Evolutionary conservation across 2,329 filamentous ascomycete species (phyloP).

Genomic region (Diaporthe sp.): DNA sequence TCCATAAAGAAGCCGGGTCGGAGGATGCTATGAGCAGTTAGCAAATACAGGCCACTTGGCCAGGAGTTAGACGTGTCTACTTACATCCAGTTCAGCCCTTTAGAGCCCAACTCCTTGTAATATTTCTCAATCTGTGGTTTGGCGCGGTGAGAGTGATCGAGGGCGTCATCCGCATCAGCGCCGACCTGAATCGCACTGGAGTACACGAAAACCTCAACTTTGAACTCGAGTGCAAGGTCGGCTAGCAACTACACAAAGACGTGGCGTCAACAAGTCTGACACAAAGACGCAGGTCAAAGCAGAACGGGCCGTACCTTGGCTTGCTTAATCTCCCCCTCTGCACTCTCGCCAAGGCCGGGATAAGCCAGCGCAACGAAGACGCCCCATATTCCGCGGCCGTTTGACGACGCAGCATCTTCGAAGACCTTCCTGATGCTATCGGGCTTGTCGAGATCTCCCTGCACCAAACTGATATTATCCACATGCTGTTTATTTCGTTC

Average conservation of each 20-base stretch:
- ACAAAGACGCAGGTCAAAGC: fast-evolving
- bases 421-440: neutral
- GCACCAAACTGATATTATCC: neutral
- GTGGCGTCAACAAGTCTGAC: neutral
- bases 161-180: neutral
- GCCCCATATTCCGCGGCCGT: neutral
- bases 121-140: neutral
- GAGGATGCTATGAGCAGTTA: neutral
- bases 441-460: neutral
- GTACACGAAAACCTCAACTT: neutral
- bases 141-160: neutral
- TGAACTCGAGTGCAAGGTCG: neutral
- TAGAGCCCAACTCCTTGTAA: neutral
- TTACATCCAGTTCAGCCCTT: neutral
- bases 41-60: no score
- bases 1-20: conserved; percentile 8
- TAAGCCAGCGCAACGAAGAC: conserved; percentile 2
- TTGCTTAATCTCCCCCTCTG: neutral
- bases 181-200: neutral
- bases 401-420: neutral
- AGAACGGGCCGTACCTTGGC: neutral
- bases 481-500: neutral
- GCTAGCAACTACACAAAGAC: neutral
- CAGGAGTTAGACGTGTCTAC: no score
- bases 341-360: conserved; percentile 3